phyloP scores from a whole-genome alignment of 1,284 basidiomycete genomes.

The Moesziomyces antarcticus region DNA sequence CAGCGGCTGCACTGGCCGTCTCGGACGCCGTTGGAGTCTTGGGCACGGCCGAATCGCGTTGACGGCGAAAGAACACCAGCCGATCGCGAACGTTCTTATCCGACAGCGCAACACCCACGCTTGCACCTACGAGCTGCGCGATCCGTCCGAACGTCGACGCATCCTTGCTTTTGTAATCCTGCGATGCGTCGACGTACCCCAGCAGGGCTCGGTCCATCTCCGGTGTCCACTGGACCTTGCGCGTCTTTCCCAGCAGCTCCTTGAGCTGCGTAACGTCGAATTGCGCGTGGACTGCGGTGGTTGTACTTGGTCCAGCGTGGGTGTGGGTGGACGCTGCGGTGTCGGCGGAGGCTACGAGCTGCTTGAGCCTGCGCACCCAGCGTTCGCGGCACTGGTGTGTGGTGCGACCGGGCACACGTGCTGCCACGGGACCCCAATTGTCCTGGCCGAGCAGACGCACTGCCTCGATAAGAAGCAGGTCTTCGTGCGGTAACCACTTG shows the following conservation, averaged over 20 bases:
- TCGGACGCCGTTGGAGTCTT: background rate
- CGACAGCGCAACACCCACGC: conserved; percentile 9
- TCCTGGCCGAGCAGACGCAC: conserved; percentile 15
- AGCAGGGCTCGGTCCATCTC: conserved; percentile 25
- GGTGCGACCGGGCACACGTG: conserved; percentile 29
- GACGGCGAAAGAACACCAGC: background rate
- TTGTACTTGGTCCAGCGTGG: background rate
- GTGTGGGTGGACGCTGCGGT: background rate
- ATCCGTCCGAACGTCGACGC: conserved; percentile 22
- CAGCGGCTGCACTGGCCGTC: background rate
- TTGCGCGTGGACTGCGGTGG: background rate
- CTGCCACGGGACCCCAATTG: conserved; percentile 32
- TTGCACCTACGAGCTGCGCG: conserved; percentile 9
- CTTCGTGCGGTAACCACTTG: conserved; percentile 32
- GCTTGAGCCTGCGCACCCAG: conserved; percentile 28
- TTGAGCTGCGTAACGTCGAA: background rate
- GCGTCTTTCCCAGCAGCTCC: conserved; percentile 9
- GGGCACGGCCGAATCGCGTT: background rate
- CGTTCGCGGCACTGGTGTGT: conserved; percentile 42
- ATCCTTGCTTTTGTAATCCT: conserved; percentile 7
- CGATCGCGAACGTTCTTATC: conserved; percentile 32
- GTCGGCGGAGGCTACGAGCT: conserved; percentile 8
- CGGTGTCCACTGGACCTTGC: conserved; percentile 21
- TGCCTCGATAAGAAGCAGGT: conserved; percentile 20
- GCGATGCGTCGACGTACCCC: conserved; percentile 10